phyloP scores from a whole-genome alignment of 805 yeast genomes.

The Kodamaea leandrae region DNA sequence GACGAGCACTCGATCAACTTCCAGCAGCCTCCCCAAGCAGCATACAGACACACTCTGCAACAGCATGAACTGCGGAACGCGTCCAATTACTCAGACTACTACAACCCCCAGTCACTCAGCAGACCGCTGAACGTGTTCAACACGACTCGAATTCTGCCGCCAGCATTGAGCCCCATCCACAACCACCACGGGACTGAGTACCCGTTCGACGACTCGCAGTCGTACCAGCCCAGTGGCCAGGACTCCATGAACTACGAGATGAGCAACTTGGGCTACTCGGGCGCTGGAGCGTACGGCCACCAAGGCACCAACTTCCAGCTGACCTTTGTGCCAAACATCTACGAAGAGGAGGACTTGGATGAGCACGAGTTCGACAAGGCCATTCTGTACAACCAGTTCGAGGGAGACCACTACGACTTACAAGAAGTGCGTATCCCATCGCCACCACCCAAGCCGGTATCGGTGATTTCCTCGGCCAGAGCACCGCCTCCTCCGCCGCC shows the following conservation, averaged over 20 bases:
- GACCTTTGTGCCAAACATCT: constrained; percentile 44
- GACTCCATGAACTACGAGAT: constrained; percentile 13
- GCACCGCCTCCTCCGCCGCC: constrained; percentile 10
- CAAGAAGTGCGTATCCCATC: constrained; percentile 29
- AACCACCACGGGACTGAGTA: constrained; percentile 13
- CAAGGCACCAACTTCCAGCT: constrained; percentile 24
- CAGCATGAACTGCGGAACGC: constrained; percentile 7
- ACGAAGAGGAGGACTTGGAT: constrained; percentile 40
- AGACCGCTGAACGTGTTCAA: constrained; percentile 29
- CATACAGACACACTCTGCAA: constrained; percentile 11
- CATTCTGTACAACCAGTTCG: constrained; percentile 38
- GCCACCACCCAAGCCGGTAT: constrained; percentile 17
- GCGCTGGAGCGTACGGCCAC: constrained; percentile 21
- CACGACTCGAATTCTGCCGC: constrained; percentile 19
- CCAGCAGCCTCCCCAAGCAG: constrained; percentile 28
- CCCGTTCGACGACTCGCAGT: constrained; percentile 12
- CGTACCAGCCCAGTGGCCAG: constrained; percentile 10
- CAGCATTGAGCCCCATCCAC: constrained; percentile 17
- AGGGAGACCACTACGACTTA: constrained; percentile 43
- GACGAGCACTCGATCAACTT: constrained; percentile 22
- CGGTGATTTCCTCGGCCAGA: constrained; percentile 1
- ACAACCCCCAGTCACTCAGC: constrained; percentile 19
- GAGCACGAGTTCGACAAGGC: constrained; percentile 38
- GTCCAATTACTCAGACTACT: constrained; percentile 21
- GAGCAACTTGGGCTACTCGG: constrained; percentile 11